A percentile compares a stretch with the other conserved stretches of the same genome.
Evolutionary conservation across 2,329 filamentous ascomycete species (phyloP).

Genomic region (Trichoderma asperellum): DNA sequence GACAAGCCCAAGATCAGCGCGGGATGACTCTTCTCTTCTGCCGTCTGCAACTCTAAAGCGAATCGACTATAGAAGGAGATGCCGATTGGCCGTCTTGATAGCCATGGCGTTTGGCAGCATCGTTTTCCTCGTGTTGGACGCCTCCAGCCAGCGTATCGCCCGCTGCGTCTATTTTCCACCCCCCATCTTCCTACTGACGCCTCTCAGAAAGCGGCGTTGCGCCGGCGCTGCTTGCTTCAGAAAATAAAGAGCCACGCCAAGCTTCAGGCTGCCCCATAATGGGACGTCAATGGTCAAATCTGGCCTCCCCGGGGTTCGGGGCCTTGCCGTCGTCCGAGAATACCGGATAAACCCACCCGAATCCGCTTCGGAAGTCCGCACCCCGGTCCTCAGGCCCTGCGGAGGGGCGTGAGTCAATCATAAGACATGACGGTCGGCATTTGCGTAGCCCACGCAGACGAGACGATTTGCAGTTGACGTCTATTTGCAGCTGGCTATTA

Average conservation of each 20-base stretch:
- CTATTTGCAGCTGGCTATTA: not conserved
- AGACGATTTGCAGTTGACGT: slow-evolving; percentile 1
- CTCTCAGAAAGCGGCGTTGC: slow-evolving; percentile 26
- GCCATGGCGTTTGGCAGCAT: not conserved
- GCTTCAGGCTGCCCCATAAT: not conserved
- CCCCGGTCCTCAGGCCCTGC: not conserved
- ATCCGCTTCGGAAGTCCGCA: slow-evolving; percentile 26
- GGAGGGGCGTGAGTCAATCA: slow-evolving; percentile 20
- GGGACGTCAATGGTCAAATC: not conserved
- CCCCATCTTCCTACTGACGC: not conserved
- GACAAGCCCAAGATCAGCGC: slow-evolving; percentile 10
- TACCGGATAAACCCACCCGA: slow-evolving; percentile 21
- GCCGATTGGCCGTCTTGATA: slow-evolving; percentile 16
- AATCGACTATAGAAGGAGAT: not conserved
- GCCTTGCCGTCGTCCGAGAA: slow-evolving; percentile 21
- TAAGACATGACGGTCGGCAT: slow-evolving; percentile 9
- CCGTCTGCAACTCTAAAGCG: not conserved
- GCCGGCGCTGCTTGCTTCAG: slow-evolving; percentile 19
- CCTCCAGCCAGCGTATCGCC: not conserved
- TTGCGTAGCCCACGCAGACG: not conserved
- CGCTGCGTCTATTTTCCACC: not conserved
- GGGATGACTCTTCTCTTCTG: slow-evolving; percentile 9
- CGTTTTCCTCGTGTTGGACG: slow-evolving; percentile 5
- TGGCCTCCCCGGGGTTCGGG: slow-evolving; percentile 21
- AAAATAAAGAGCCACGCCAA: slow-evolving; percentile 13